Evolutionary conservation across 768 basidiomycete genomes (phyloP).

Genomic region (Zangia roseola): DNA sequence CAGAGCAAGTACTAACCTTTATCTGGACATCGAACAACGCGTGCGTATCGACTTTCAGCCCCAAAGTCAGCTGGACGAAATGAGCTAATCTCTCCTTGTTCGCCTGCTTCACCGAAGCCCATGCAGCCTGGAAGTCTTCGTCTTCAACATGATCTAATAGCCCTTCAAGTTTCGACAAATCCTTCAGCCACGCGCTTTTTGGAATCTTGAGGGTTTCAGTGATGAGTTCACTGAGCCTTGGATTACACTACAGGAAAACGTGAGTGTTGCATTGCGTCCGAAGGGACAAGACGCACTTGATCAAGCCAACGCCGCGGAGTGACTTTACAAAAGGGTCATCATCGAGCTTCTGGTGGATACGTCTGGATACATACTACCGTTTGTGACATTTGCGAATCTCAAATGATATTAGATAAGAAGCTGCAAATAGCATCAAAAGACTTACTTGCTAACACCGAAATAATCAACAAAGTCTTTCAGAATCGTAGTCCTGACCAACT

Average conservation of each 20-base stretch:
- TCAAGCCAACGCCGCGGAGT: constrained; percentile 94
- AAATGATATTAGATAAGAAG: constrained; percentile 15
- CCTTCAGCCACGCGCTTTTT: constrained; percentile 81
- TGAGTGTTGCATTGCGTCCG: neutral
- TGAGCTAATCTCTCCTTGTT: constrained; percentile 90
- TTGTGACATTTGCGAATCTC: constrained; percentile 88
- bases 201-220: constrained; percentile 74
- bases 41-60: constrained; percentile 66
- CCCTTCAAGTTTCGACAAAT: constrained; percentile 75
- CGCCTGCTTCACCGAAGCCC: constrained; percentile 81
- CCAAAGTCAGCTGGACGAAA: constrained; percentile 68
- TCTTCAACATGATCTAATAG: constrained; percentile 73
- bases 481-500: constrained; percentile 81
- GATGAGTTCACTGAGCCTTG: constrained; percentile 80
- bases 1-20: constrained; percentile 45
- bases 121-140: constrained; percentile 70
- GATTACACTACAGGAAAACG: constrained; percentile 67
- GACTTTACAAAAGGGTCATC: constrained; percentile 40
- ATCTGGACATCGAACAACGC: constrained; percentile 94
- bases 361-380: constrained; percentile 64
- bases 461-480: constrained; percentile 93
- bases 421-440: neutral
- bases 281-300: constrained; percentile 41
- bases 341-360: neutral
- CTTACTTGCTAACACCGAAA: constrained; percentile 77